These are phyloP conservation scores for Blastobotrys buckinghamii DNA, from an alignment of 1,139 yeast genomes.

Conservation along the genomic window DNA sequence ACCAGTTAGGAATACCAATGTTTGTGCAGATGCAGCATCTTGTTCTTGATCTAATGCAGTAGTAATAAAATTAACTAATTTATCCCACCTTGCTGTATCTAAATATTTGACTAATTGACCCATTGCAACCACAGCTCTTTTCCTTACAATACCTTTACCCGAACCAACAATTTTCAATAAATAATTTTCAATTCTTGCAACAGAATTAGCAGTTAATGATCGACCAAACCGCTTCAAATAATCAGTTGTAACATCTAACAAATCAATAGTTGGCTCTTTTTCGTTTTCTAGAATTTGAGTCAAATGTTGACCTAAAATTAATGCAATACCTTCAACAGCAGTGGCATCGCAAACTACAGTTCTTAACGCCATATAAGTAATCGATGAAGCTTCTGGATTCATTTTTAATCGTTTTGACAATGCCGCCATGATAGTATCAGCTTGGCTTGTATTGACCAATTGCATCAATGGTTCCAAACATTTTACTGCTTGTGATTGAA, in stretches of 20 bases:
- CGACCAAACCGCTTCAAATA: slow-evolving; percentile 51
- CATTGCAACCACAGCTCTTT: slow-evolving; percentile 47
- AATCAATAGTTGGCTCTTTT: slow-evolving; percentile 43
- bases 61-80: slow-evolving; percentile 21
- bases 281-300: slow-evolving; percentile 32
- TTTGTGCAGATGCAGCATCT: slow-evolving; percentile 15
- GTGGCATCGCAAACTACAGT: slow-evolving; percentile 45
- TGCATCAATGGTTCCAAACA: slow-evolving; percentile 39
- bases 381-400: slow-evolving; percentile 33
- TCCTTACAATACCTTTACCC: slow-evolving; percentile 29
- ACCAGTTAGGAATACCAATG: slow-evolving; percentile 26
- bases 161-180: slow-evolving; percentile 24
- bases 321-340: slow-evolving; percentile 30
- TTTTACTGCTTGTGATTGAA: slow-evolving; percentile 70
- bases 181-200: slow-evolving; percentile 33
- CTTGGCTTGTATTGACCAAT: slow-evolving; percentile 20
- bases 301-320: slow-evolving; percentile 32
- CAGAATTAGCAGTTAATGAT: slow-evolving; percentile 41
- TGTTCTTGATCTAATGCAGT: slow-evolving; percentile 17
- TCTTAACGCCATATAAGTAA: slow-evolving; percentile 66
- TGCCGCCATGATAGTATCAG: slow-evolving; percentile 19
- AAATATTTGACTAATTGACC: slow-evolving; percentile 43
- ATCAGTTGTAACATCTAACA: slow-evolving; percentile 59
- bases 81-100: slow-evolving; percentile 27
- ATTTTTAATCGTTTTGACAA: slow-evolving; percentile 11